Base-by-base conservation (phyloP, 345 rosid species). In the Microcos paniculata region DNA sequence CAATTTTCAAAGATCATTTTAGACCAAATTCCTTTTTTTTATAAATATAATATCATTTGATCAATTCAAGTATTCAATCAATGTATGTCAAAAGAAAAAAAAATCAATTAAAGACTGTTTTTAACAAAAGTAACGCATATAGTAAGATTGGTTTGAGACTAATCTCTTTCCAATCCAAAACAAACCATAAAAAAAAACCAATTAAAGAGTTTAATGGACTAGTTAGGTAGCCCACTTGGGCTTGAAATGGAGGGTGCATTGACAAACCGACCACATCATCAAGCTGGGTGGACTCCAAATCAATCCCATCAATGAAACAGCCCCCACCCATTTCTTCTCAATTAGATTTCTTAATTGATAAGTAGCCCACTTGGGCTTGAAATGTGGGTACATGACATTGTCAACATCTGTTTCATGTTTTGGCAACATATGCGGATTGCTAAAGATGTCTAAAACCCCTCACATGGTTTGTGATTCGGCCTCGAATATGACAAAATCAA, bases 401-500 rank as follows among this genome's bases (percentile, higher is more conserved):
- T n/a, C 12, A 19, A 53, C 3, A 8, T n/a, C 2, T 23, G 23
- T 55, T 21, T 21, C 35, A 28, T 28, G 15, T 59, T 28, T 59
- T 30, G 64, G 64, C n/a, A 28, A 59, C 38, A 59, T n/a, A 59
- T 28, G n/a, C n/a, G n/a, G n/a, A n/a, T n/a, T n/a, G n/a, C n/a
- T 28, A 33, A 63, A 63, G 21, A 33, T 5, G 16, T n/a, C n/a
- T 11, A 63, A 19, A 63, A n/a, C 19, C 35, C 16, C 16, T 38
- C 68, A 63, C 68, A 63, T 63, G 68, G 68, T 4, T 63, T 19
- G 46, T n/a, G 68, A 63, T 63, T 63, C 28, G 8, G 46, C 46
- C 68, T 63, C 68, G 68, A 38, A 38, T 0, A 12, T 63, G 49
- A 38, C 69, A 63, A 63, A n/a, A 38, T 40, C 48, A 38, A 63